Evolutionary conservation across 225 moss, liverwort and hornwort genomes (phyloP).

Genomic region (Physcomitrium patens): DNA sequence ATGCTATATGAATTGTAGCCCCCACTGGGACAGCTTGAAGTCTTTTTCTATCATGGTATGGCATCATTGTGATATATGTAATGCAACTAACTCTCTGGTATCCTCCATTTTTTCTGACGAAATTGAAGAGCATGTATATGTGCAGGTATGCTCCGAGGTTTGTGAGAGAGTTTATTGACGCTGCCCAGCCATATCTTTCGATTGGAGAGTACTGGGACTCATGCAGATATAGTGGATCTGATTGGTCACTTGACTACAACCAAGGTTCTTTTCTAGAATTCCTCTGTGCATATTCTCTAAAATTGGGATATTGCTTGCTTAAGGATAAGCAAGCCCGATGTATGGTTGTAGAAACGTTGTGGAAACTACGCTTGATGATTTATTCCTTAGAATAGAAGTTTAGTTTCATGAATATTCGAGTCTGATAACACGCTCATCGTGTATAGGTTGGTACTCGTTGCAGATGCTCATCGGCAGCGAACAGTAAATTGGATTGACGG

Average conservation of each 20-base stretch:
- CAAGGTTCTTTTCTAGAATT: conserved; percentile 57
- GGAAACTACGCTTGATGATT: neutral
- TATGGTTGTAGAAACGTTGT: neutral
- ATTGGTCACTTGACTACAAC: conserved; percentile 68
- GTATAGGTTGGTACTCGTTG: conserved; percentile 1
- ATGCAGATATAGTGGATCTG: conserved; percentile 68
- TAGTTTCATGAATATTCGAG: neutral
- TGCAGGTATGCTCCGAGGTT: conserved; percentile 78
- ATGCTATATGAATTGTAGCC: neutral
- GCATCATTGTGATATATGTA: neutral
- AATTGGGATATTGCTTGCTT: neutral
- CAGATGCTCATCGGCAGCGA: conserved; percentile 83
- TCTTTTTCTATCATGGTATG: neutral
- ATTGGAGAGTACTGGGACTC: conserved; percentile 95
- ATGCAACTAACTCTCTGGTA: neutral
- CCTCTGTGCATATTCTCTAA: neutral
- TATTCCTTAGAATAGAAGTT: neutral
- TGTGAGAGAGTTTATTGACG: conserved; percentile 84
- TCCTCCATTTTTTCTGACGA: conserved; percentile 9
- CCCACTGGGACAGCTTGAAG: neutral
- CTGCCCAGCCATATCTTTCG: conserved; percentile 68
- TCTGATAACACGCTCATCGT: neutral
- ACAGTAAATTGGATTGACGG: conserved; percentile 92
- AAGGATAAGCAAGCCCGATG: neutral
- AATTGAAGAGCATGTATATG: conserved; percentile 6